Evolutionary conservation across 2,329 filamentous ascomycete species (phyloP).

Genomic region (Aphanoascus verrucosus): DNA sequence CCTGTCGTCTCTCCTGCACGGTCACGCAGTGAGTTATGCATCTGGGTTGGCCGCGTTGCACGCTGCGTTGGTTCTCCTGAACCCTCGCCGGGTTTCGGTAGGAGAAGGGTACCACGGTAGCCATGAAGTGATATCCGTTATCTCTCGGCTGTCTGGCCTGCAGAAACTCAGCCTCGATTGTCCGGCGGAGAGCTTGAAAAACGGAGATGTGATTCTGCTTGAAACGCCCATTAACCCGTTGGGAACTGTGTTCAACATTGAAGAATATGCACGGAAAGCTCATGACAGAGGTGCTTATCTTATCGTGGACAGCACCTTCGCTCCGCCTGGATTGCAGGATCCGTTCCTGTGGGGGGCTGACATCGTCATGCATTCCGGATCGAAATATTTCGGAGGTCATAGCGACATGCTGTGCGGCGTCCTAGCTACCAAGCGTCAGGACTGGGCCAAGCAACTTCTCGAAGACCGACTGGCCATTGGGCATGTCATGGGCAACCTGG

Average conservation of each 20-base stretch:
- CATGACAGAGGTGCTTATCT: slow-evolving; percentile 62
- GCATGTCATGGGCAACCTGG: slow-evolving; percentile 74
- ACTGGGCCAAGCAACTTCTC: slow-evolving; percentile 52
- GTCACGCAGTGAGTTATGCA: slow-evolving; percentile 61
- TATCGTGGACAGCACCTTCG: slow-evolving; percentile 85
- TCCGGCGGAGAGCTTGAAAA: slow-evolving; percentile 52
- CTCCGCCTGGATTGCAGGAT: slow-evolving; percentile 76
- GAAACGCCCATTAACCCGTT: slow-evolving; percentile 92
- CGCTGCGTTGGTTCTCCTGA: slow-evolving; percentile 70
- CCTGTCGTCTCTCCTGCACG: slow-evolving; percentile 58
- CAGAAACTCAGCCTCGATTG: slow-evolving; percentile 61
- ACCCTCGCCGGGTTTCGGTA: slow-evolving; percentile 73
- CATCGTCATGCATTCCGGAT: slow-evolving; percentile 81
- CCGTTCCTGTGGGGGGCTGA: slow-evolving; percentile 75
- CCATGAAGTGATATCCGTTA: slow-evolving; percentile 67
- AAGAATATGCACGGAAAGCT: slow-evolving; percentile 60
- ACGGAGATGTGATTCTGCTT: slow-evolving; percentile 77
- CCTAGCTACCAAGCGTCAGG: slow-evolving; percentile 50
- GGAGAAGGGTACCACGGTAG: slow-evolving; percentile 86
- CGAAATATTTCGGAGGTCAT: slow-evolving; percentile 94
- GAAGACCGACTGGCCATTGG: slow-evolving; percentile 68
- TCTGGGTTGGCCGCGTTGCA: slow-evolving; percentile 85
- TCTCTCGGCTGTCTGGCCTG: slow-evolving; percentile 65
- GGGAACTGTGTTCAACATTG: slow-evolving; percentile 66
- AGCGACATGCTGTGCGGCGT: slow-evolving; percentile 87